Base-by-base conservation (phyloP, 2,329 filamentous ascomycete species). In the Chalara sp. region DNA sequence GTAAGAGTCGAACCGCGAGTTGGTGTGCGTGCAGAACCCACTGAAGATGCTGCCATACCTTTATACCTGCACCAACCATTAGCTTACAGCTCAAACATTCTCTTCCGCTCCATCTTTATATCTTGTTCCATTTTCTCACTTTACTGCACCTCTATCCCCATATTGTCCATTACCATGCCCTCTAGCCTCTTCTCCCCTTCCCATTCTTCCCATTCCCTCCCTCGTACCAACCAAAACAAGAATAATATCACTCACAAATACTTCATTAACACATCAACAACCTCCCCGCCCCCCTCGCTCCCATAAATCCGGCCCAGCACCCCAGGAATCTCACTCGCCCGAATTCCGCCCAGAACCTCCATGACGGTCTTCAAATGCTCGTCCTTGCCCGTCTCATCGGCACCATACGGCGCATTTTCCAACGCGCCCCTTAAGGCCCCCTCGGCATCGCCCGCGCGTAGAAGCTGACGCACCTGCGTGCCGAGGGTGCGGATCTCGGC, bases 321-420 rank as follows among this genome's bases (percentile, higher is more conserved):
- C 11, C 89, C 87, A 57, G 84, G 89, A 88, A 97, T 97, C 62
- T 99, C 93, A 61, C 87, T 87, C 65, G 93, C 90, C 68, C 95
- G 91, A 72, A 97, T 97, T 21, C 89, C 93, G 70, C 96, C 91
- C 58, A 99, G 76, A 52, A 97, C 91, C 72, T 99, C 93, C 55
- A 89, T 83, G 40, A 99, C 87, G 21, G 88, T 92, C 59, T 88
- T 83, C 57, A 96, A 75, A 68, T 97, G 90, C 32, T 89, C 76
- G 58, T 96, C 89, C 85, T 84, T 84, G 52, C 79, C 79, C 6
- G 63, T 68, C 46, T 81, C 78, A 39, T 70, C 69, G 13, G 78
- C 80, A 50, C 76, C 80, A 64, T 84, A 96, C 33, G 95, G 90
- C 35, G 89, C 87, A 61, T 81, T 89, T 73, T 96, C 90, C 57